Percentiles rank a stretch among this genome's conserved stretches.
Evolutionary conservation across 768 basidiomycete genomes (phyloP).

Genomic region (Lactarius evosmus): DNA sequence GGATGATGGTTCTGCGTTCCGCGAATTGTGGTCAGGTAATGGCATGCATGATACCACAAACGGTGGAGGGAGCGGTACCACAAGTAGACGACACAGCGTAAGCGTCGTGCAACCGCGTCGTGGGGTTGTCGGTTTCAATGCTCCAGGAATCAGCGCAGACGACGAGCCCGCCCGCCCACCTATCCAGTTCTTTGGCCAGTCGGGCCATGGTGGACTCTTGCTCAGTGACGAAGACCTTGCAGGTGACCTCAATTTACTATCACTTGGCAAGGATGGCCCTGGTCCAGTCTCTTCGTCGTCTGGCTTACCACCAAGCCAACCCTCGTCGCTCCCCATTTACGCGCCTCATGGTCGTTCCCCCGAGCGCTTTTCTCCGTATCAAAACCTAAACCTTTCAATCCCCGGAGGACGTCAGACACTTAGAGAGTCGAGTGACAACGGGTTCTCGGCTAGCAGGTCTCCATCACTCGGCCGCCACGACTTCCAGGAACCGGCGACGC

Average conservation of each 20-base stretch:
- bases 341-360: conserved; percentile 59
- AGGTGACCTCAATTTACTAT: conserved; percentile 62
- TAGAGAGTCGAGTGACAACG: conserved; percentile 63
- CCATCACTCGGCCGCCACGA: conserved; percentile 47
- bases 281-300: conserved; percentile 38
- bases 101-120: conserved; percentile 76
- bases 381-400: conserved; percentile 59
- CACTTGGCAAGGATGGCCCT: conserved; percentile 46
- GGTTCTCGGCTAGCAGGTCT: conserved; percentile 49
- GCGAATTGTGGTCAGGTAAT: conserved; percentile 75
- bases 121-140: conserved; percentile 66
- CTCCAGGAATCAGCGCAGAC: conserved; percentile 45
- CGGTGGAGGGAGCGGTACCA: conserved; percentile 72
- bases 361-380: conserved; percentile 55
- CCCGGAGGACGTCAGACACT: conserved; percentile 49
- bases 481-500: conserved; percentile 39
- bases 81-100: conserved; percentile 79
- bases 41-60: conserved; percentile 61
- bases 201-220: conserved; percentile 55
- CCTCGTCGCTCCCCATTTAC: conserved; percentile 74
- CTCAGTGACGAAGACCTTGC: conserved; percentile 81
- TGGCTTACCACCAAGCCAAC: conserved; percentile 58
- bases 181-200: conserved; percentile 37
- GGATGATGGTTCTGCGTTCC: conserved; percentile 68
- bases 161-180: conserved; percentile 40